Conservation (phyloP, 78 protist genomes). For the Dictyostelium brefeldianum region DNA sequence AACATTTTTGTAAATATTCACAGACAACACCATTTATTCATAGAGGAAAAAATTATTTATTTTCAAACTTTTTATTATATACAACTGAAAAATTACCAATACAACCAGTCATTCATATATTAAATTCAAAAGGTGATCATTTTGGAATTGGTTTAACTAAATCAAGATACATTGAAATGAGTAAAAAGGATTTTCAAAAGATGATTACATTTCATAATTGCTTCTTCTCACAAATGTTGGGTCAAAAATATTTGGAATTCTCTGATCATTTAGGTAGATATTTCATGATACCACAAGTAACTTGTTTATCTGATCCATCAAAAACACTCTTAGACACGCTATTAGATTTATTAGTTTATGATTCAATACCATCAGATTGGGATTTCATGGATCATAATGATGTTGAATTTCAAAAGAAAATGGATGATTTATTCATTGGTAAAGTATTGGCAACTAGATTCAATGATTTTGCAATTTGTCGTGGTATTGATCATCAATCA, state of each 20-base stretch:
- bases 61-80: slow-evolving; percentile 22
- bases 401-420: background rate
- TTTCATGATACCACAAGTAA: slow-evolving; percentile 21
- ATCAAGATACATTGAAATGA: background rate
- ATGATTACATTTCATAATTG: slow-evolving; percentile 35
- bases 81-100: background rate
- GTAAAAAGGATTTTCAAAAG: slow-evolving; percentile 23
- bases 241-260: slow-evolving; percentile 18
- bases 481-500: slow-evolving; percentile 20
- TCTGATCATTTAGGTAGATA: background rate
- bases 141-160: slow-evolving; percentile 23
- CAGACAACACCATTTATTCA: background rate
- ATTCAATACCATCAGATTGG: background rate
- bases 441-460: background rate
- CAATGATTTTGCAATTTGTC: slow-evolving; percentile 26
- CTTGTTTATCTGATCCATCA: slow-evolving; percentile 24
- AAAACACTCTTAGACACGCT: background rate
- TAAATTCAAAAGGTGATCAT: slow-evolving; percentile 26
- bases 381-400: background rate
- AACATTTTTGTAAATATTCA: too few relatives aligned
- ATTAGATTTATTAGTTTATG: slow-evolving; percentile 33
- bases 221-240: slow-evolving; percentile 4
- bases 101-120: slow-evolving; percentile 30
- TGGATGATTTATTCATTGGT: slow-evolving; percentile 7
- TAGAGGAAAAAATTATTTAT: slow-evolving; percentile 1